Evolutionary conservation across 192 early-diverging fungal species (phyloP), one percentile per base, ranked within the genome.

Genomic region (Coemansia sp.): DNA sequence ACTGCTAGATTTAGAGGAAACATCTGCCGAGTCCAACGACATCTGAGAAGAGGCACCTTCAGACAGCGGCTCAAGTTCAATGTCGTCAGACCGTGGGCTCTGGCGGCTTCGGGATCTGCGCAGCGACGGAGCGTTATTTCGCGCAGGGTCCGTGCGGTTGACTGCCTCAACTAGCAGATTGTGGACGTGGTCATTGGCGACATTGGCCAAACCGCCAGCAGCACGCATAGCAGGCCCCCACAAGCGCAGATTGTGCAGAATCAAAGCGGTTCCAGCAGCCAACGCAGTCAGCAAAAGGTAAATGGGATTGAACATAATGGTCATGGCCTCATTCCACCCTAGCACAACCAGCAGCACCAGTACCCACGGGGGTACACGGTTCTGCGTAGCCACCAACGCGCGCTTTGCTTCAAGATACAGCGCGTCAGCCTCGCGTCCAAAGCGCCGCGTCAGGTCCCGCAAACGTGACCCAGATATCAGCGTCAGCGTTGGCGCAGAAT

Each of bases 341-440:
- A 99, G 82, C 10, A 90, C 61, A 5, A 96, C 71, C 32, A 93
- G 76, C 57, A 93, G 59, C 16, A 88, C 84, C 24, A 94, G 78
- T 58, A 96, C 85, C 94, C 94, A 98, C 25, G 80, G 66, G 0
- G 96, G 96, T 21, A 97, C 85, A 49, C 88, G 89, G 58, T 89
- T 90, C 30, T 91, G 93, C 7, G 92, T 93, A 6, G 87, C 70
- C 3, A 99, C 95, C 56, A 93, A 89, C 2, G 94, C 90, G 25
- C 97, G 88, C 82, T 99, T 99, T 2, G 97, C 97, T 67, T 99
- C 97, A 44, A 97, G 69, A 56, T 93, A 98, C 69, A 95, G 85
- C 0, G 87, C 88, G 78, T 98, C 94, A 0, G 92, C 91, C 64
- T 98, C 94, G 23, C 89, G 86, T 60, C 89, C 87, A 82, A 99